Evolutionary conservation across 2,329 filamentous ascomycete species (phyloP), one percentile per base, ranked within the genome.

Genomic region (Elsinoe fawcettii): DNA sequence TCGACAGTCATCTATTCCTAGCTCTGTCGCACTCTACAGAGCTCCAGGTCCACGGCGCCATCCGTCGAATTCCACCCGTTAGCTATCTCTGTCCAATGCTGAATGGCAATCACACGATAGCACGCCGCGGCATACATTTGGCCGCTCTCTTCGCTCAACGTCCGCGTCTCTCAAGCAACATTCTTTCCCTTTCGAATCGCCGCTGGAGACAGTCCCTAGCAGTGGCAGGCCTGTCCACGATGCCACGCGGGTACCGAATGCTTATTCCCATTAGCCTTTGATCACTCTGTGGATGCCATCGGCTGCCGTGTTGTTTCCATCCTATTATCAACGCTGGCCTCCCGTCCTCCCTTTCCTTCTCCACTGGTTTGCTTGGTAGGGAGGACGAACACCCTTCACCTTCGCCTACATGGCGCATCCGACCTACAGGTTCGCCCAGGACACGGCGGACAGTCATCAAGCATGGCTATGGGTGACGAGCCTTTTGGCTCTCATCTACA

Each of bases 391-490:
- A 34, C 49, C 18, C 20, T 53, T 20, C 49, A 53, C 8, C 46
- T 16, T 53, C 49, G 49, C 49, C 49, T 53, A 11, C 32, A 53
- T 53, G 49, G 49, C 49, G 49, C 49, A 53, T 39, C n/a, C 39
- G 27, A 56, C 54, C 41, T 4, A 14, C 1, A 56, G 54, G 54
- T 56, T 56, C 43, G 39, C 54, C 54, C 27, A 56, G 39, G 54
- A 56, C 30, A 56, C 32, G 18, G 37, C 54, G 54, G 54, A 56
- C 41, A 56, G 43, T 49, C 54, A 56, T 23, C 54, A 56, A 25
- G 54, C 54, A 56, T 56, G 54, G 54, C 54, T 56, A 12, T 56
- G 54, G 54, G 54, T 56, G n/a, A 46, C 54, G 43, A 56, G 54
- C 27, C 43, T 56, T 18, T 25, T 56, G 54, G 54, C 54, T 37